These are phyloP conservation scores for Fagopyrum tataricum DNA, from an alignment of 148 eudicot genomes.

Conservation along the genomic window DNA sequence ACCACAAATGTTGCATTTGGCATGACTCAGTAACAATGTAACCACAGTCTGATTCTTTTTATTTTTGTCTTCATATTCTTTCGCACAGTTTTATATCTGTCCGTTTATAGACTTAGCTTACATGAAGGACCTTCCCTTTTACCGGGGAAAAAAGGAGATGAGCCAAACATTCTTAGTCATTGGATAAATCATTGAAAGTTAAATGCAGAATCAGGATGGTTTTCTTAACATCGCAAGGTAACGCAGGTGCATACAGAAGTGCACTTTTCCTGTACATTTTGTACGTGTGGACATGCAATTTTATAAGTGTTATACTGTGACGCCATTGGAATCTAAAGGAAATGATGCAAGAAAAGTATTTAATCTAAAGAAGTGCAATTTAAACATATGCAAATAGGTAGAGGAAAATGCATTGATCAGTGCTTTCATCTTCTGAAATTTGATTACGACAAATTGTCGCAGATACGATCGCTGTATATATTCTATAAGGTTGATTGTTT, in stretches of 20 bases:
- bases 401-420: neutral
- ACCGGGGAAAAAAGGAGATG: neutral
- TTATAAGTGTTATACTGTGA: neutral
- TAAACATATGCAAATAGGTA: neutral
- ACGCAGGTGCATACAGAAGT: neutral
- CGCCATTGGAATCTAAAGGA: neutral
- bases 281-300: neutral
- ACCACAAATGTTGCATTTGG: neutral
- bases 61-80: neutral
- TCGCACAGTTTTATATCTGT: neutral
- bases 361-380: neutral
- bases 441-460: neutral
- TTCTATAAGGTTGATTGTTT: neutral
- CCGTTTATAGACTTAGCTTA: neutral
- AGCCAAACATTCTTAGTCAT: neutral
- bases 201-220: neutral
- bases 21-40: neutral
- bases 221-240: neutral
- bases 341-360: neutral
- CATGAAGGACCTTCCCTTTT: neutral
- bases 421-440: slow-evolving; percentile 4
- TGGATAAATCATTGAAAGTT: neutral
- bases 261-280: neutral
- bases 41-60: neutral
- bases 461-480: neutral